These are phyloP conservation scores for Saturnispora sanitii DNA, from an alignment of 805 yeast genomes.

Conservation along the genomic window DNA sequence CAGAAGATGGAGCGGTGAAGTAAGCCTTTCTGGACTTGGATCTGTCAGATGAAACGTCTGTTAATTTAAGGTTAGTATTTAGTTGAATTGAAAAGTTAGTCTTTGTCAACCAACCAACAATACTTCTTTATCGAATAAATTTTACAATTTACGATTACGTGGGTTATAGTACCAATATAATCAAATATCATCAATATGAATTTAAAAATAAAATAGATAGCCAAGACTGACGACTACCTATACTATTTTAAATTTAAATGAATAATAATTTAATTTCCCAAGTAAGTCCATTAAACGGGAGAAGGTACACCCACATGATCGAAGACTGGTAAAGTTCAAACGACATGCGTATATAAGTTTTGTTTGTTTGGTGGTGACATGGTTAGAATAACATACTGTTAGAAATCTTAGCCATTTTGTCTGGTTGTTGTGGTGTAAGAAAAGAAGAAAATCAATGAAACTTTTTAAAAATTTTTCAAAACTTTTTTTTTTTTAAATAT, in stretches of 20 bases:
- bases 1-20: conserved; percentile 95
- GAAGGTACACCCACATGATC: conserved; percentile 9
- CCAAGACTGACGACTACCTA: neutral
- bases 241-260: neutral
- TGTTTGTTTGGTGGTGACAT: too few species aligned
- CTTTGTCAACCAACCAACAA: too few species aligned
- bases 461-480: neutral
- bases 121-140: neutral
- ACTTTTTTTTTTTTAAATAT: neutral
- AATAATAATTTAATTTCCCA: neutral
- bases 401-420: conserved; percentile 29
- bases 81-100: neutral
- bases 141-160: neutral
- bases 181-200: neutral
- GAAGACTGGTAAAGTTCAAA: neutral
- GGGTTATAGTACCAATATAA: neutral
- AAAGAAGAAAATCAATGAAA: neutral
- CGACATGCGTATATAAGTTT: conserved; percentile 8
- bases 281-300: neutral
- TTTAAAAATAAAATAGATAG: too few species aligned
- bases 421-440: conserved; percentile 10
- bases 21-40: conserved; percentile 99
- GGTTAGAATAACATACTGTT: conserved; percentile 21
- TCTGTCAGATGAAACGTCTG: conserved; percentile 98
- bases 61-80: conserved; percentile 24